Evolutionary conservation across 192 early-diverging fungal species (phyloP), one percentile per base, ranked within the genome.

Genomic region (Irineochytrium annulatum): DNA sequence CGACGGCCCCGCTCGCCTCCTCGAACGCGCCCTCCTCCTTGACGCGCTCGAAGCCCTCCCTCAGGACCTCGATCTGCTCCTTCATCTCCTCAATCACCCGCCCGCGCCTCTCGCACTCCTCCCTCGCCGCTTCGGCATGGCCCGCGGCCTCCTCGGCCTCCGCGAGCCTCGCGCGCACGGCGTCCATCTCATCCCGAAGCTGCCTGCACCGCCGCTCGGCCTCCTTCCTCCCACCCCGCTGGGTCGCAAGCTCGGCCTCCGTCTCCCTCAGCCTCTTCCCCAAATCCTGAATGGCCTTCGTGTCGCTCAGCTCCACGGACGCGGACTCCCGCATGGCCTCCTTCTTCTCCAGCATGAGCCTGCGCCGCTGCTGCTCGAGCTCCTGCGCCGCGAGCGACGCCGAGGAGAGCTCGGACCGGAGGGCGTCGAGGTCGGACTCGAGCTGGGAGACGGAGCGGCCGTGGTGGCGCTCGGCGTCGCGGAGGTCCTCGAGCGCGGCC

Each of bases 11-110:
- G n/a, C 19, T 17, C 4, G 13, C 55, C 17, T 32, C 39, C 8
- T 29, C 59, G 20, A 3, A 8, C 19, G n/a, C 59, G 4, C 5
- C 6, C 20, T 20, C 4, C 16, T 57, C 32, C 28, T 20, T 16
- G 14, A 43, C 57, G 29, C 22, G 17, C n/a, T 16, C 37, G 24
- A 64, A 27, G 37, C 51, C 45, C 62, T 28, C 4, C 33, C 54
- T 26, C 52, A 68, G 34, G 45, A 72, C 74, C 51, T 76, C 74
- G 39, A 76, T 24, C 51, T 72, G 74, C 44, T 66, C 62, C n/a
- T 37, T 35, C 43, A 69, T 20, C 59, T 72, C 65, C 13, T 65
- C 56, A 17, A 69, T 61, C 3, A 60, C 44, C 2, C n/a, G 54
- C 14, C 51, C 51, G 28, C 56, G 61, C 11, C 52, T 22, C 20